Percentiles rank a stretch among this genome's conserved stretches.
phyloP scores from a whole-genome alignment of 208 protist species.

The Leishmania gerbilli region DNA sequence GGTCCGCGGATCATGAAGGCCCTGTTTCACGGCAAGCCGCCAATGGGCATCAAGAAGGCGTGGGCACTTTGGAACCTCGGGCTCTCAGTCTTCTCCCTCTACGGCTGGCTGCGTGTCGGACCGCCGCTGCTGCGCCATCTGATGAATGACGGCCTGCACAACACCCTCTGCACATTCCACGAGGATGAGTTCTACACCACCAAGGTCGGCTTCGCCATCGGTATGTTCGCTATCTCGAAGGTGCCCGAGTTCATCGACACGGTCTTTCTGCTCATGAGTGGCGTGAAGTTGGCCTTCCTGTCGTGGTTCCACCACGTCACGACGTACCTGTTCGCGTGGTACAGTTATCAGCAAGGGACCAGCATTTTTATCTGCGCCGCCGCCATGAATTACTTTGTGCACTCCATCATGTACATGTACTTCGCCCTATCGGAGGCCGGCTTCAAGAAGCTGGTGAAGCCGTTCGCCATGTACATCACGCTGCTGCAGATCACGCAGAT shows the following conservation, averaged over 20 bases:
- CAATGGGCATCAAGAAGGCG: constrained; percentile 42
- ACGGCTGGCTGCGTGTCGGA: constrained; percentile 59
- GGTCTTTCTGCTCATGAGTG: constrained; percentile 75
- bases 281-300: constrained; percentile 80
- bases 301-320: constrained; percentile 94
- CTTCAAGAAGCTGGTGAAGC: constrained; percentile 69
- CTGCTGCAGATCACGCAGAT: constrained; percentile 93
- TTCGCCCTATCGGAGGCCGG: constrained; percentile 83
- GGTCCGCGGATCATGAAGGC: constrained; percentile 42
- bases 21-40: constrained; percentile 47
- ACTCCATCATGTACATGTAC: constrained; percentile 97
- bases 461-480: constrained; percentile 89
- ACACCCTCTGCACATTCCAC: constrained; percentile 71
- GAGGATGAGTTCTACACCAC: constrained; percentile 63
- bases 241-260: constrained; percentile 89
- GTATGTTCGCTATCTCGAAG: constrained; percentile 83
- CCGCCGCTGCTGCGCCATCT: constrained; percentile 42
- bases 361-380: constrained; percentile 68
- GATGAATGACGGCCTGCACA: constrained; percentile 43
- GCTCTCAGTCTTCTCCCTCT: constrained; percentile 83
- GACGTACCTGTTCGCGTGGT: constrained; percentile 91
- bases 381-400: constrained; percentile 94
- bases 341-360: constrained; percentile 61
- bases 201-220: constrained; percentile 73
- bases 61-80: constrained; percentile 88